Percentiles rank a stretch among this genome's conserved stretches.
phyloP scores from a whole-genome alignment of 192 early-diverging fungal species.

The Coemansia sp. region DNA sequence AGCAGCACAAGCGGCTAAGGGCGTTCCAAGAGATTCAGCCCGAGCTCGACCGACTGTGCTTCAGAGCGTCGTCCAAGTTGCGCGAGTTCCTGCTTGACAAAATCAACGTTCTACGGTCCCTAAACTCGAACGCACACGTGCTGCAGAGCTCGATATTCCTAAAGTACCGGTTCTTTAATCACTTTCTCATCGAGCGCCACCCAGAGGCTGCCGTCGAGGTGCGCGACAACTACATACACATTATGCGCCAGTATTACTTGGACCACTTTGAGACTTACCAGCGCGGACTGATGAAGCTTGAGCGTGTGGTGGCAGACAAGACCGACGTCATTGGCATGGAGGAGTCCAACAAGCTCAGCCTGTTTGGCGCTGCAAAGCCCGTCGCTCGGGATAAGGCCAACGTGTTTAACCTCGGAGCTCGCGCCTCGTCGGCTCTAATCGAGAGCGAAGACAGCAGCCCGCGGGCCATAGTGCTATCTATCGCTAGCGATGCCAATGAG shows the following conservation, averaged over 20 bases:
- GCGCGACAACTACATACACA: constrained; percentile 79
- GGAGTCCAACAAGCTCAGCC: constrained; percentile 72
- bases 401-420: constrained; percentile 80
- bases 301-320: constrained; percentile 77
- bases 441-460: constrained; percentile 62
- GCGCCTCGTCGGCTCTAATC: constrained; percentile 67
- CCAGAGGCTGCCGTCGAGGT: constrained; percentile 86
- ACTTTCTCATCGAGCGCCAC: constrained; percentile 88
- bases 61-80: constrained; percentile 82
- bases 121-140: constrained; percentile 91
- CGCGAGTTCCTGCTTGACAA: constrained; percentile 84
- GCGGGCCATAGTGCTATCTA: constrained; percentile 74
- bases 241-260: constrained; percentile 82
- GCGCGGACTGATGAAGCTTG: constrained; percentile 71
- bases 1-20: constrained; percentile 72
- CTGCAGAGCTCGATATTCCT: constrained; percentile 89
- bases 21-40: constrained; percentile 87
- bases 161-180: constrained; percentile 89
- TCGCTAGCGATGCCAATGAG: constrained; percentile 46
- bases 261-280: constrained; percentile 91
- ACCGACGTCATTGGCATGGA: constrained; percentile 84
- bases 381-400: constrained; percentile 77
- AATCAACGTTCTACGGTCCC: constrained; percentile 82
- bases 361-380: constrained; percentile 69
- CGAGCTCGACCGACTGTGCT: constrained; percentile 85